Percentiles rank a stretch among this genome's conserved stretches.
Evolutionary conservation across 306 rosid genomes (phyloP).

Genomic region (Trifolium subterraneum): DNA sequence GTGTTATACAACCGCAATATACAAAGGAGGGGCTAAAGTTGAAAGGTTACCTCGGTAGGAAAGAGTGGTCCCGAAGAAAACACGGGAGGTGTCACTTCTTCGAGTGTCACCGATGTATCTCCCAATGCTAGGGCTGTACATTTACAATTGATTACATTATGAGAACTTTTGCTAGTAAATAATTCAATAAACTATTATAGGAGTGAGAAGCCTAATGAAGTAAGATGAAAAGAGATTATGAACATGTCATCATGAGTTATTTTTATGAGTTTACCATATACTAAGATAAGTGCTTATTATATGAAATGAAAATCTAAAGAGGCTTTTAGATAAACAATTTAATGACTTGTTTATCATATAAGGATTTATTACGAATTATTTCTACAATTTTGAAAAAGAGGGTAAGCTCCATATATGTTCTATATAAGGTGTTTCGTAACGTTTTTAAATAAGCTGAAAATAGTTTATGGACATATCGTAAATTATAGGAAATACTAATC

Average conservation of each 20-base stretch:
- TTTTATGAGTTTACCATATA: neutral
- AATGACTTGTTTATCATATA: neutral
- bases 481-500: too few relatives aligned
- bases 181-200: too few relatives aligned
- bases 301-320: neutral
- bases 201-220: too few relatives aligned
- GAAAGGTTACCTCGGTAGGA: conserved; percentile 76
- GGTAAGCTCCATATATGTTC: neutral
- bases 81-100: conserved; percentile 80
- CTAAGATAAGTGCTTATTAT: neutral
- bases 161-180: conserved; percentile 36
- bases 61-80: conserved; percentile 76
- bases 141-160: conserved; percentile 43
- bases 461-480: neutral
- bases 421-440: neutral
- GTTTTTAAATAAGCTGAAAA: neutral
- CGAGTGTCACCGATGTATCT: conserved; percentile 79
- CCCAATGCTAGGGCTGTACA: conserved; percentile 86
- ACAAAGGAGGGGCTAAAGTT: conserved; percentile 20
- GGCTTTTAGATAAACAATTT: neutral
- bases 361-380: neutral
- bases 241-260: neutral
- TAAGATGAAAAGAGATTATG: neutral
- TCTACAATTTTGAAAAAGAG: neutral
- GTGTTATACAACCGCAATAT: conserved; percentile 15